These are phyloP conservation scores for Hypoxylon sp. DNA, from an alignment of 2,329 filamentous ascomycete species.

Conservation along the genomic window DNA sequence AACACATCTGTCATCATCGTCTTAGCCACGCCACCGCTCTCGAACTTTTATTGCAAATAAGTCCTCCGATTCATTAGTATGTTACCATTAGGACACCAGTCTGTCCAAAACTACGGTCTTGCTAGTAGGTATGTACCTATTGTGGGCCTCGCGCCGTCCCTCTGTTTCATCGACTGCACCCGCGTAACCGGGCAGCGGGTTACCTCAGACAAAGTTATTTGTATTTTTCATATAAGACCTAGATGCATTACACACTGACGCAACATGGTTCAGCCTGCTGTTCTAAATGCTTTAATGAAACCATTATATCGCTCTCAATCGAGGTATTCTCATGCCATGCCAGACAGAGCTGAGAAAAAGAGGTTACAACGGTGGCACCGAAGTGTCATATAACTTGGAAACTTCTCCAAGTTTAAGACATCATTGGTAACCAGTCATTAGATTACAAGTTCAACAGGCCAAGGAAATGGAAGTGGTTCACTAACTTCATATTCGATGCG, in stretches of 20 bases:
- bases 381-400: neutral
- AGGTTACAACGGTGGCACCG: neutral
- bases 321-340: neutral
- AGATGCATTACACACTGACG: neutral
- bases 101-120: neutral
- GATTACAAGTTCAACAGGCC: neutral
- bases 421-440: neutral
- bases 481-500: neutral
- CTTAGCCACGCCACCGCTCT: neutral
- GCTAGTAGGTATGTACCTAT: no score
- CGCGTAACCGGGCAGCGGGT: neutral
- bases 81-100: no score
- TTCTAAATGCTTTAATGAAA: neutral
- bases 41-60: neutral
- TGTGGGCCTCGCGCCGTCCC: neutral
- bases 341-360: neutral
- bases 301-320: neutral
- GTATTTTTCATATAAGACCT: neutral
- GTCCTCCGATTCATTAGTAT: no score
- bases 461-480: neutral
- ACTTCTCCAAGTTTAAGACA: neutral
- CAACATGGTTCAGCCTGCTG: neutral
- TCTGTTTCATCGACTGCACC: neutral
- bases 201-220: neutral
- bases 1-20: conserved; percentile 22